Conservation (phyloP, 306 rosid species). For the Ormosia semicastrata region DNA sequence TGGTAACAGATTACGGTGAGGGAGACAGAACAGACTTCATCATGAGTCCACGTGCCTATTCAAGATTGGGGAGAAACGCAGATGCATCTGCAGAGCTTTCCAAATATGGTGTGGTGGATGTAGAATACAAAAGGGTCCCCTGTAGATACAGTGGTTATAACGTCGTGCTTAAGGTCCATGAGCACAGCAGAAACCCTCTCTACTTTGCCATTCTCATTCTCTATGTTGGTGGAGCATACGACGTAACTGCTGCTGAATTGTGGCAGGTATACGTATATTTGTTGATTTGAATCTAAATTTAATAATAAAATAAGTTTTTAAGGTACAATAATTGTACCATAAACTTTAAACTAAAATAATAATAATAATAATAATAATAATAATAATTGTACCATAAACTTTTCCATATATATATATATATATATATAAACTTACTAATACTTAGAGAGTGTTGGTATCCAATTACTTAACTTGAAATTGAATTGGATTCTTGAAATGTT, state of each 20-base stretch:
- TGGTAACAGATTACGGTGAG: slow-evolving; percentile 49
- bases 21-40: slow-evolving; percentile 55
- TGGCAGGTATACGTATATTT: slow-evolving; percentile 50
- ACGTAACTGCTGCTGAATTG: slow-evolving; percentile 51
- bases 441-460: neutral
- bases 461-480: neutral
- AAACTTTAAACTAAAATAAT: neutral
- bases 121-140: slow-evolving; percentile 46
- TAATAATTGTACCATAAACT: neutral
- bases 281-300: neutral
- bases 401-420: neutral
- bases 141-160: slow-evolving; percentile 51
- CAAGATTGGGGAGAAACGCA: slow-evolving; percentile 30
- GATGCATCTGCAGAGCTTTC: slow-evolving; percentile 42
- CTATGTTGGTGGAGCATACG: slow-evolving; percentile 59
- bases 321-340: neutral
- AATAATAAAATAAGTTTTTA: neutral
- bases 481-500: slow-evolving; percentile 25
- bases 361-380: too few relatives aligned
- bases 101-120: slow-evolving; percentile 49
- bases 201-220: slow-evolving; percentile 59
- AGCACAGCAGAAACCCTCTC: slow-evolving; percentile 53
- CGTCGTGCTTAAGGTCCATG: slow-evolving; percentile 52
- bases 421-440: too few relatives aligned
- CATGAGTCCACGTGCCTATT: slow-evolving; percentile 47